Evolutionary conservation across 495 filamentous ascomycete species (phyloP), one percentile per base, ranked within the genome.

Genomic region (Hyaloscypha bicolor): DNA sequence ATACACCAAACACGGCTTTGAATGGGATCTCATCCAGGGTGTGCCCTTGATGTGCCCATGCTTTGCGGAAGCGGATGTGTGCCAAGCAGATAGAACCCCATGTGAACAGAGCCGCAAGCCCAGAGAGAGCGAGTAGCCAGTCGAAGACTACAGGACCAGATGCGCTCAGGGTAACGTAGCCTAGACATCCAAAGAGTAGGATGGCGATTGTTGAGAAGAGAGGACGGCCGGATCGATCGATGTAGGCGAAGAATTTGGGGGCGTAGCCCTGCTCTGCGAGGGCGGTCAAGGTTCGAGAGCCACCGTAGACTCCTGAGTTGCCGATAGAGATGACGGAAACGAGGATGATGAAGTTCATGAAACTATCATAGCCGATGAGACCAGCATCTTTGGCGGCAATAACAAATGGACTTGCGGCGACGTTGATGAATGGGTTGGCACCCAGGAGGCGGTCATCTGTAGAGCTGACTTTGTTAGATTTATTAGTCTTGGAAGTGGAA

Each of bases 301-400:
- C 88, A 57, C 84, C 89, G 73, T 84, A 92, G 16, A 88, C 86
- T 66, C 84, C 80, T 2, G 88, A 91, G 63, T 91, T 89, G 63
- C 86, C 86, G 45, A 91, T 87, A 31, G 81, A 84, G 29, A 93
- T 79, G 63, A 91, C 88, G 30, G 88, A 89, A 30, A 92, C 79
- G 31, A 90, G 82, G 73, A 93, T 90, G 71, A 92, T 82, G 60
- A 86, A 84, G 74, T 93, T 93, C 80, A 93, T 89, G 74, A 93
- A 86, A 55, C 86, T 86, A 52, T 90, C 86, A 57, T 89, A 86
- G 8, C 87, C 88, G 2, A 73, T 75, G 57, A 94, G 84, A 67
- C 86, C 86, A 3, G 90, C 91, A 56, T 86, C 80, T 64, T 84
- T 76, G 61, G 91, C 86, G 11, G 91, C 88, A 29, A 93, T 80